phyloP scores from a whole-genome alignment of 768 basidiomycete genomes.

The Lactarius pseudohatsudake region DNA sequence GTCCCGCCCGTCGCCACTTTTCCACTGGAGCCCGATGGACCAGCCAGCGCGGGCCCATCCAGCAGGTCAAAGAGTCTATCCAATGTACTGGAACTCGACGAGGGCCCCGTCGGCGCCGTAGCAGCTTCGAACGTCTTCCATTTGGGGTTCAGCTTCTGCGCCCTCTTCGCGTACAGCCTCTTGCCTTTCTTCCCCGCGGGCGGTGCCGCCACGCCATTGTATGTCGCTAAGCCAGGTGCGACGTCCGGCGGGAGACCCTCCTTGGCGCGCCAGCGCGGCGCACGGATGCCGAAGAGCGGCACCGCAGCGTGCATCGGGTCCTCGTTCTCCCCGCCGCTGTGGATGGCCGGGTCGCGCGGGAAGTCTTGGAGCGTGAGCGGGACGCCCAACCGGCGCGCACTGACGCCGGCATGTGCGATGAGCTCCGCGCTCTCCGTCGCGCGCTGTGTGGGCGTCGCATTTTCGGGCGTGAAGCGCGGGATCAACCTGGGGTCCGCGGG shows the following conservation, averaged over 20 bases:
- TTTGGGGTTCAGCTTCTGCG: neutral
- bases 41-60: neutral
- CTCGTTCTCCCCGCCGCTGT: neutral
- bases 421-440: constrained; percentile 14
- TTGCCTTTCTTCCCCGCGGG: neutral
- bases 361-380: constrained; percentile 21
- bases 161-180: neutral
- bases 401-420: constrained; percentile 16
- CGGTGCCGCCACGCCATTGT: neutral
- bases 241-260: neutral
- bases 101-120: neutral
- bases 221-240: neutral
- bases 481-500: constrained; percentile 16
- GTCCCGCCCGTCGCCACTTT: neutral
- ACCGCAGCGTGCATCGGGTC: constrained; percentile 10
- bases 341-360: constrained; percentile 3
- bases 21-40: neutral
- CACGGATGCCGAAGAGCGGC: constrained; percentile 12
- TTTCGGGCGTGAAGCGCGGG: constrained; percentile 12
- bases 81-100: neutral
- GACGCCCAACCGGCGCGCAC: constrained; percentile 14
- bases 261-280: constrained; percentile 18
- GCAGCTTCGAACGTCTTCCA: neutral
- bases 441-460: constrained; percentile 2
- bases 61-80: neutral